Base-by-base conservation (phyloP, 495 filamentous ascomycete species). In the Lasiosphaeriaceae sp. region DNA sequence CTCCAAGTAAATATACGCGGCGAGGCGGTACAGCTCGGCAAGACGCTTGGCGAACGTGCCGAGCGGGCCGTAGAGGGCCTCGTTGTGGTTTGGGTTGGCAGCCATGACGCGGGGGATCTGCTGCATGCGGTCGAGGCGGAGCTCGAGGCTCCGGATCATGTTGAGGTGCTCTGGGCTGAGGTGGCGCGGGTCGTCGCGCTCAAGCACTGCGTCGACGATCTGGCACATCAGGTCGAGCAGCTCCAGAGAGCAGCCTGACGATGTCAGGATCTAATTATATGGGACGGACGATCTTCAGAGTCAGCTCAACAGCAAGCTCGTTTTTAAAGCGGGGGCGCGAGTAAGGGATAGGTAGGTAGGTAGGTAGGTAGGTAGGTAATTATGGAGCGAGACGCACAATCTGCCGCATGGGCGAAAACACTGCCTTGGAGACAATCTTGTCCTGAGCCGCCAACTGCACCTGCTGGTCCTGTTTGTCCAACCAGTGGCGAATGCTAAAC, bases 401-500 rank as follows among this genome's bases (percentile, higher is more conserved):
- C 31, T 62, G 56, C 2, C 58, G 53, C 48, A 55, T 50, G 16
- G 59, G 58, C 22, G 59, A 61, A 39, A 62, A 56, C 26, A 52
- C 31, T 7, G 59, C 47, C 29, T 56, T 61, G 24, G 58, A 65
- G 20, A 58, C 41, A 14, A 61, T 50, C 14, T 48, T 58, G 14
- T 24, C 41, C 22, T 46, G 51, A 14, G 34, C 31, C 17, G 49
- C 52, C 17, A 54, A 16, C 12, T 7, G 14, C 0, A 52, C 44
- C 16, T 46, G 54, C 20, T 50, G 50, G 12, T 21, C 31, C 6
- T 49, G 34, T 50, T 35, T 29, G 3, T 52, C 37, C 2, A 11
- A 7, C 62, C 62, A 65, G 48, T 65, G 62, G 16, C 58, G 56
- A 7, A 52, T 47, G 24, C 62, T 62, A 20, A 65, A 65, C 59